phyloP scores from a whole-genome alignment of 768 basidiomycete genomes.

The Infundibulicybe gibba region DNA sequence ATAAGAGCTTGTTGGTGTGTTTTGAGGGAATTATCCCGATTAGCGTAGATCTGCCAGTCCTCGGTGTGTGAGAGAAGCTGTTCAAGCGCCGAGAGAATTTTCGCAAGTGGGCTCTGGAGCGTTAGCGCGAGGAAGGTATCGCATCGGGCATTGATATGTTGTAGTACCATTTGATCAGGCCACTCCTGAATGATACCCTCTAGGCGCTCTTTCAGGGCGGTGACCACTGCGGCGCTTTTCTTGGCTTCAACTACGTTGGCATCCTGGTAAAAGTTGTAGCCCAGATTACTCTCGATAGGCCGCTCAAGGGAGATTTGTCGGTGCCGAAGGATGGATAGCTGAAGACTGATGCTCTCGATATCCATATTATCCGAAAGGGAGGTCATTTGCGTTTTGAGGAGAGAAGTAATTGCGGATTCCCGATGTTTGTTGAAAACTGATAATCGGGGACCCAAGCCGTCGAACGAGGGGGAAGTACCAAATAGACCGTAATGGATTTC shows the following conservation, averaged over 20 bases:
- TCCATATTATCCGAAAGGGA: slow-evolving; percentile 46
- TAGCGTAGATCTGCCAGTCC: slow-evolving; percentile 98
- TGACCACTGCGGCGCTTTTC: slow-evolving; percentile 53
- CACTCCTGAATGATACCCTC: slow-evolving; percentile 65
- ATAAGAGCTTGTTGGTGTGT: slow-evolving; percentile 62
- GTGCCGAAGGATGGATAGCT: slow-evolving; percentile 45
- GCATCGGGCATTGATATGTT: slow-evolving; percentile 73
- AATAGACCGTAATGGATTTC: slow-evolving; percentile 47
- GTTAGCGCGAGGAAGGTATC: slow-evolving; percentile 57
- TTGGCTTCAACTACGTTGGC: slow-evolving; percentile 69
- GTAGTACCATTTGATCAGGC: slow-evolving; percentile 98
- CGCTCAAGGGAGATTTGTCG: slow-evolving; percentile 28
- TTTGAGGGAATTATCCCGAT: slow-evolving; percentile 80
- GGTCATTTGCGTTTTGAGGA: slow-evolving; percentile 24
- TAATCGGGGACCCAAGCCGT: slow-evolving; percentile 1
- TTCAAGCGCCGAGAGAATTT: slow-evolving; percentile 78
- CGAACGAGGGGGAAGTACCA: slow-evolving; percentile 3
- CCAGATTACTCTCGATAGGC: slow-evolving; percentile 9
- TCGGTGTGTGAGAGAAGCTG: slow-evolving; percentile 82
- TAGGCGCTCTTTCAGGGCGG: slow-evolving; percentile 50
- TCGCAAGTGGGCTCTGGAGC: slow-evolving; percentile 73
- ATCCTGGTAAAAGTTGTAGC: slow-evolving; percentile 80
- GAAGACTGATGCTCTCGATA: slow-evolving; percentile 42
- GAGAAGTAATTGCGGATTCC: slow-evolving; percentile 23
- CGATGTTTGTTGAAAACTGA: slow-evolving; percentile 29